These are phyloP conservation scores for Verticillium nonalfalfae DNA, from an alignment of 2,329 filamentous ascomycete species.

Conservation along the genomic window DNA sequence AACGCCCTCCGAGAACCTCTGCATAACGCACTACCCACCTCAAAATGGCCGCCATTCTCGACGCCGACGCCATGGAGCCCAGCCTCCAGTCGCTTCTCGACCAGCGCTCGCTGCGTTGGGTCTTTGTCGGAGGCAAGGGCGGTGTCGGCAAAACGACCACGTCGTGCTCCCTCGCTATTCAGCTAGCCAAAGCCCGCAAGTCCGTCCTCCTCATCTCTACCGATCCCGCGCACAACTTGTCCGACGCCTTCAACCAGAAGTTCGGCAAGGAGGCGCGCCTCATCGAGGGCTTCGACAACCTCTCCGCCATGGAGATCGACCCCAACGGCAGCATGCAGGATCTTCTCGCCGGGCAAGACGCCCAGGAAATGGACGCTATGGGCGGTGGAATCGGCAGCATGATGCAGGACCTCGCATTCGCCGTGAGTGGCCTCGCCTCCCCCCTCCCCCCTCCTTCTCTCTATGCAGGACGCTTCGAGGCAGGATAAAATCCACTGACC, in stretches of 20 bases:
- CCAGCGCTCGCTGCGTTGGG: constrained; percentile 94
- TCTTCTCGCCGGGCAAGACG: constrained; percentile 70
- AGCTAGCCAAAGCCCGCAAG: constrained; percentile 90
- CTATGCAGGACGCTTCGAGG: background rate
- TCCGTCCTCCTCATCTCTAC: constrained; percentile 97
- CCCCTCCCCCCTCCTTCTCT: background rate
- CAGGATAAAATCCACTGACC: background rate
- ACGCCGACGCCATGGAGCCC: constrained; percentile 80
- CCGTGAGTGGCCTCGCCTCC: constrained; percentile 48
- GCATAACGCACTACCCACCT: constrained; percentile 19
- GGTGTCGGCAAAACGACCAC: constrained; percentile 99
- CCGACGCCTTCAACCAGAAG: constrained; percentile 96
- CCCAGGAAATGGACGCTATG: constrained; percentile 57
- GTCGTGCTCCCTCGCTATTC: constrained; percentile 95
- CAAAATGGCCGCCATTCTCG: constrained; percentile 38
- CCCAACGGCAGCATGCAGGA: constrained; percentile 98
- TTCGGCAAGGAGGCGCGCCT: constrained; percentile 97
- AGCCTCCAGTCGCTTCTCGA: constrained; percentile 91
- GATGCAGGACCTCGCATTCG: constrained; percentile 98
- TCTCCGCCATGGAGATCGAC: constrained; percentile 99
- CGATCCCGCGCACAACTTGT: constrained; percentile 96
- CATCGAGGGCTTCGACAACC: constrained; percentile 84
- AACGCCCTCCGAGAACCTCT: constrained; percentile 2
- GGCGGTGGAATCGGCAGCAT: constrained; percentile 77
- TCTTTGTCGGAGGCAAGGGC: constrained; percentile 97